A percentile compares a stretch with the other conserved stretches of the same genome.
phyloP scores from a whole-genome alignment of 2,329 filamentous ascomycete genomes.

The Clarireedia hainanense region DNA sequence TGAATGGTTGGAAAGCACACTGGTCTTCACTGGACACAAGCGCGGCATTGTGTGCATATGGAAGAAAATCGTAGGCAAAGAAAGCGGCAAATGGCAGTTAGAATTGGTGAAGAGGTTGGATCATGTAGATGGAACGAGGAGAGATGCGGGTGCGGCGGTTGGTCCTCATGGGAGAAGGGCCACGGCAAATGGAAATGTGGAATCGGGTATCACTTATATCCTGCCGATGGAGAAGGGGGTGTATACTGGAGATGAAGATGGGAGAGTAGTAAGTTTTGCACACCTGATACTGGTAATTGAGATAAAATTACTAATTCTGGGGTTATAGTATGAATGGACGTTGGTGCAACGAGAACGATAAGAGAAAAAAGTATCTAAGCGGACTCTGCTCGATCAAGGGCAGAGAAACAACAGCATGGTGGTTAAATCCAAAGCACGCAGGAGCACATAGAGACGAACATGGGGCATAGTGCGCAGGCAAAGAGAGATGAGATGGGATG shows the following conservation, averaged over 20 bases:
- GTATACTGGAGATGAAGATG: conserved; percentile 92
- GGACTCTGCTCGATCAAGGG: too few species aligned
- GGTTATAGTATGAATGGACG: conserved; percentile 28
- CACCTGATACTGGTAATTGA: neutral
- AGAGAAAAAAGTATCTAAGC: neutral
- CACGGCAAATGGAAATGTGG: conserved; percentile 35
- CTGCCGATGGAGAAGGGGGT: conserved; percentile 73
- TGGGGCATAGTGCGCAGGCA: too few species aligned
- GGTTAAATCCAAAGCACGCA: too few species aligned
- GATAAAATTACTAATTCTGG: conserved; percentile 6
- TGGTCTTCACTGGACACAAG: conserved; percentile 84
- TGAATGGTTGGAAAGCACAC: conserved; percentile 81
- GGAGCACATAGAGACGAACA: too few species aligned
- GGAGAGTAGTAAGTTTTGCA: conserved; percentile 62
- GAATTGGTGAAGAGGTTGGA: conserved; percentile 76
- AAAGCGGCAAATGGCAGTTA: conserved; percentile 59
- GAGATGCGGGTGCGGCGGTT: conserved; percentile 33
- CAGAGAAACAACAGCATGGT: too few species aligned
- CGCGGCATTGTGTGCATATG: conserved; percentile 78
- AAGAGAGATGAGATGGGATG: neutral
- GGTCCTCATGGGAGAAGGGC: conserved; percentile 16
- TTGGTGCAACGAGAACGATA: conserved; percentile 43
- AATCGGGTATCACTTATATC: conserved; percentile 77
- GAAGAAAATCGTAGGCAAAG: conserved; percentile 44
- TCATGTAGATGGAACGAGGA: conserved; percentile 62